A percentile compares a stretch with the other conserved stretches of the same genome.
Conservation (phyloP, 345 rosid genomes). For the Psidium friedrichsthalianum region DNA sequence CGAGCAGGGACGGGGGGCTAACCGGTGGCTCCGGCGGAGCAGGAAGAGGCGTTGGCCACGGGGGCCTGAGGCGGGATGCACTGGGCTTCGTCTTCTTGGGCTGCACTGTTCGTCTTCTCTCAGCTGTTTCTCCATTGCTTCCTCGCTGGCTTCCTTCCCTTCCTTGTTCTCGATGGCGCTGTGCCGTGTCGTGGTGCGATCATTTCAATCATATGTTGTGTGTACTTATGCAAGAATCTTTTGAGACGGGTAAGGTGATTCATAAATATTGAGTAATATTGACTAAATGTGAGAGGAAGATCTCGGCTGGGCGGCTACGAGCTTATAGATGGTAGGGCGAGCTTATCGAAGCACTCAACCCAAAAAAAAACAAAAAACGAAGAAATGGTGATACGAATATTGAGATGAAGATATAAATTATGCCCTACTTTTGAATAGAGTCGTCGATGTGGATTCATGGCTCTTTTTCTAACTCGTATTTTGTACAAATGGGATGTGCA, state of each 20-base stretch:
- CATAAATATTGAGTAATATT: neutral
- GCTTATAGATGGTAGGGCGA: neutral
- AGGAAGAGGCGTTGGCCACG: neutral
- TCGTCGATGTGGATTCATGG: too few relatives aligned
- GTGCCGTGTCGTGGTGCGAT: neutral
- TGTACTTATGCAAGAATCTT: neutral
- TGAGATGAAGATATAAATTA: neutral
- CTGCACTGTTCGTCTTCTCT: neutral
- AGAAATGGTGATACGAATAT: neutral
- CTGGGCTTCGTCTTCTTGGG: neutral
- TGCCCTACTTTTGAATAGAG: neutral
- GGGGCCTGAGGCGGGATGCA: conserved; percentile 8
- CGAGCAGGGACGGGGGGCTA: conserved; percentile 6
- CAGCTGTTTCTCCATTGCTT: neutral
- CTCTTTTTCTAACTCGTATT: too few relatives aligned
- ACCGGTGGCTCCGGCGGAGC: neutral
- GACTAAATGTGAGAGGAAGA: neutral
- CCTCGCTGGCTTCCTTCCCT: neutral
- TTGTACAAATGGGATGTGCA: too few relatives aligned
- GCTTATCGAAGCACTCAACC: neutral
- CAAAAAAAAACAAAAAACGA: neutral
- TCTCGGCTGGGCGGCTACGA: neutral
- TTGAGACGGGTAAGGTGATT: neutral
- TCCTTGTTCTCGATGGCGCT: neutral
- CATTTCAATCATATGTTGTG: neutral